phyloP scores from a whole-genome alignment of 495 filamentous ascomycete species.

The Penicillium angulare region DNA sequence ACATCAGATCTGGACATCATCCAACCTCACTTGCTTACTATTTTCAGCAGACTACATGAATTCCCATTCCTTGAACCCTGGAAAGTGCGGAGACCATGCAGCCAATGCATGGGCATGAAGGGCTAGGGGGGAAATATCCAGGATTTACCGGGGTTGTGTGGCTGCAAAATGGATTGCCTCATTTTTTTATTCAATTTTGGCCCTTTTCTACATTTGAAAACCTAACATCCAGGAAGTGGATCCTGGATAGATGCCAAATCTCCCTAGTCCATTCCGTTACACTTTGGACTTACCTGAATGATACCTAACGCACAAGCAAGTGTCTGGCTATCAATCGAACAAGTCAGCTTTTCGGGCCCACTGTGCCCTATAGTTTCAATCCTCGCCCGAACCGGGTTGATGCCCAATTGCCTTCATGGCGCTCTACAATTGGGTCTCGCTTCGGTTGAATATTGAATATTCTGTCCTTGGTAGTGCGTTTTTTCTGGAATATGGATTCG shows the following conservation, averaged over 20 bases:
- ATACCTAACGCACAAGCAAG: slow-evolving; percentile 6
- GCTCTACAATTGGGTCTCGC: slow-evolving; percentile 32
- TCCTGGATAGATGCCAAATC: background rate
- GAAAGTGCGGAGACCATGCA: slow-evolving; percentile 1
- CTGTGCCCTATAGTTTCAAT: slow-evolving; percentile 10
- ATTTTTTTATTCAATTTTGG: background rate
- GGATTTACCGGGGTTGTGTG: background rate
- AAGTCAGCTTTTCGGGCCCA: slow-evolving; percentile 35
- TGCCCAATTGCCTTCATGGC: slow-evolving; percentile 42
- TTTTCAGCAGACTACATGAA: background rate
- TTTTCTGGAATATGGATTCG: slow-evolving; percentile 20
- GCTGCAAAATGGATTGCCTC: slow-evolving; percentile 2
- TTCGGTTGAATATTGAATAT: slow-evolving; percentile 24
- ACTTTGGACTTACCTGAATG: background rate
- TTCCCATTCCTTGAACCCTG: background rate
- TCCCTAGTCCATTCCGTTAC: background rate
- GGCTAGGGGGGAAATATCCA: background rate
- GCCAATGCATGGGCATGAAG: background rate
- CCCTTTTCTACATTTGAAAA: background rate
- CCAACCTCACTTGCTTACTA: background rate
- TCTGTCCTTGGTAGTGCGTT: slow-evolving; percentile 14
- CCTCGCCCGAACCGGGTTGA: slow-evolving; percentile 32
- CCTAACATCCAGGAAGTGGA: background rate
- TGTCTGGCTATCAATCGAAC: slow-evolving; percentile 35
- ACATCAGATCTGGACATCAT: background rate